phyloP scores from a whole-genome alignment of 2,329 filamentous ascomycete species.

The Phialocephala sp. region DNA sequence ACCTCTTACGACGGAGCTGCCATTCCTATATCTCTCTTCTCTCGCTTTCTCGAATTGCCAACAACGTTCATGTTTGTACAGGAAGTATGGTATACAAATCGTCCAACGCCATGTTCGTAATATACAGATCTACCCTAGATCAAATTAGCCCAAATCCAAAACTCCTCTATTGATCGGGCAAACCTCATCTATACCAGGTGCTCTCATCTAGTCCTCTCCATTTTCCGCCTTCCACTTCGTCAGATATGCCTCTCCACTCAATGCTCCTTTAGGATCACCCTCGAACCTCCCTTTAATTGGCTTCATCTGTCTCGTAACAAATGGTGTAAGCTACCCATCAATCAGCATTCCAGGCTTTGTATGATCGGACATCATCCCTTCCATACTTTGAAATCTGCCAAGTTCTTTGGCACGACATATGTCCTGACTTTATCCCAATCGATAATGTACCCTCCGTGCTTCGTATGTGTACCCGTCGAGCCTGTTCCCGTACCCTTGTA shows the following conservation, averaged over 20 bases:
- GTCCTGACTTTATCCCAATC: conserved; percentile 90
- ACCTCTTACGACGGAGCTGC: background rate
- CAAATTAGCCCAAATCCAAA: conserved; percentile 4
- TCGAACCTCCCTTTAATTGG: conserved; percentile 58
- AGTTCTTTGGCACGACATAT: conserved; percentile 76
- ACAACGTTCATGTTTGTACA: conserved; percentile 20
- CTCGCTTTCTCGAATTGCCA: background rate
- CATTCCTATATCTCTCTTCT: background rate
- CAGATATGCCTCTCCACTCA: conserved; percentile 66
- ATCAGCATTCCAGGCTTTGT: conserved; percentile 12
- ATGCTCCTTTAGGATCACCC: conserved; percentile 59
- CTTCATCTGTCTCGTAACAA: conserved; percentile 68
- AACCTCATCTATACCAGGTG: conserved; percentile 15
- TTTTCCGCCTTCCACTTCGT: conserved; percentile 72
- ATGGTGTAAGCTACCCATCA: conserved; percentile 74
- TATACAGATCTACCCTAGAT: conserved; percentile 19
- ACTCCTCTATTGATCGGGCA: background rate
- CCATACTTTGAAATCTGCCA: conserved; percentile 75
- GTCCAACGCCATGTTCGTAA: conserved; percentile 25
- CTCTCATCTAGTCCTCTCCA: conserved; percentile 48
- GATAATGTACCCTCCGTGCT: conserved; percentile 81
- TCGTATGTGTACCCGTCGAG: conserved; percentile 83
- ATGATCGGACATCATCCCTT: background rate
- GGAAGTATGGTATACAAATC: conserved; percentile 25
- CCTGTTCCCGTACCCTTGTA: conserved; percentile 96